A percentile compares a stretch with the other conserved stretches of the same genome.
phyloP scores from a whole-genome alignment of 108 stramenopile genomes.

The Pseudonitzschia pungens region DNA sequence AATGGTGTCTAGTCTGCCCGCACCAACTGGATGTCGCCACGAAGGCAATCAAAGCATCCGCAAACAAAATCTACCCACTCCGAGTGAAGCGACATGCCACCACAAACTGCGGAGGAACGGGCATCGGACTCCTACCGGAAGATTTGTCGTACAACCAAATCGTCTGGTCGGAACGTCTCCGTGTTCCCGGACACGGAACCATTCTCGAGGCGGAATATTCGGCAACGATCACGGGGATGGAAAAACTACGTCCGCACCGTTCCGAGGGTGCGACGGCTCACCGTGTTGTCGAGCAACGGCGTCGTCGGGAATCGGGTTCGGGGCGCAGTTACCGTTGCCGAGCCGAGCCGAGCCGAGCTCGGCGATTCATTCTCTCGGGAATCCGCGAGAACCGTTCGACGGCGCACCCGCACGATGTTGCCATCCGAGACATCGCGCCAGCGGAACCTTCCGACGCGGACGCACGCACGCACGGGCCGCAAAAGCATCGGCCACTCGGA shows the following conservation, averaged over 20 bases:
- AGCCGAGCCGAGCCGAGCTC: constrained; percentile 8
- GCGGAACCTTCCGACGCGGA: not conserved
- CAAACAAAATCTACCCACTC: constrained; percentile 29
- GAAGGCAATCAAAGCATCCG: not conserved
- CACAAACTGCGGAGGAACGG: constrained; percentile 47
- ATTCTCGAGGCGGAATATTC: constrained; percentile 67
- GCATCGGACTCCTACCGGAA: constrained; percentile 59
- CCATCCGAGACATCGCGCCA: constrained; percentile 1
- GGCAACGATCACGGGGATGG: constrained; percentile 28
- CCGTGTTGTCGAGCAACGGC: constrained; percentile 50
- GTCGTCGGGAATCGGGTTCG: constrained; percentile 53
- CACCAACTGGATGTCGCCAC: not conserved
- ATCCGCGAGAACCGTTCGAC: not conserved
- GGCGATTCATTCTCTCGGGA: constrained; percentile 7
- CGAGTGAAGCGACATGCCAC: constrained; percentile 59
- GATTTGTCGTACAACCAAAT: constrained; percentile 43
- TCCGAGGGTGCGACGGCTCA: constrained; percentile 38
- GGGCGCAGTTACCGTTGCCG: constrained; percentile 48
- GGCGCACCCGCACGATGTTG: constrained; percentile 12
- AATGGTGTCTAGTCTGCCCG: not conserved
- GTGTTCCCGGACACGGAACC: constrained; percentile 42
- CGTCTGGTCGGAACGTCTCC: constrained; percentile 52
- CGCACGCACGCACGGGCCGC: constrained; percentile 2
- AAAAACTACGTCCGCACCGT: constrained; percentile 37
- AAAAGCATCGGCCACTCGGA: constrained; percentile 26